Evolutionary conservation across 352 stramenopile species (phyloP), one percentile per base, ranked within the genome.

Genomic region (Pythium rhizo-oryzae): DNA sequence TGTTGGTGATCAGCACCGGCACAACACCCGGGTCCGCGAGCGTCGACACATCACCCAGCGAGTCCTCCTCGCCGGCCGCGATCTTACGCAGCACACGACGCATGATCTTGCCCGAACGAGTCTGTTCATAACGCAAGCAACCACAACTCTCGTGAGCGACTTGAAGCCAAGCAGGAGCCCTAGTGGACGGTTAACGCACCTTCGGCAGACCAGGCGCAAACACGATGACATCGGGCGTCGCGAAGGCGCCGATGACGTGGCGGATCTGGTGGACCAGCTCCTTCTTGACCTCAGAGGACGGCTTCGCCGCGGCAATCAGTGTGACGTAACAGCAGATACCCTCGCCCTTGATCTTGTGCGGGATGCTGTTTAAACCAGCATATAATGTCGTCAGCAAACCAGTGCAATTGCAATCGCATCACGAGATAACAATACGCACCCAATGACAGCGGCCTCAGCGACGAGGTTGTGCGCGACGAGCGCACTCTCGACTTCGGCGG

Each of bases 21-120:
- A 99, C 98, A 61, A 99, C 96, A 13, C 79, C 81, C 18, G 97
- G 96, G 72, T 99, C 97, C 1, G 96, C 94, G 41, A 99, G 82
- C 35, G 98, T 99, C 65, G 90, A 98, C n/a, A 94, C 96, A 76
- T 99, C 97, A 28, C 97, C 97, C 19, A 99, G 79, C 51, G 84
- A 92, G 65, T 97, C 95, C 52, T 96, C 84, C 73, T 99, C 96
- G 47, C 94, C 93, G 44, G 93, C 86, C 12, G 97, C 94, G 69
- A 99, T 98, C 84, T 99, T 99, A 57, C 98, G 93, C 46, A 99
- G 86, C 71, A 99, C 97, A 50, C 98, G 91, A 47, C 97, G 92
- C 97, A 99, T 99, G 73, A 99, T 99, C 85, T 99, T 98, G 65
- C 97, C 97, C 72, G 87, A 98, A 53, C 97, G 89, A 1, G 97